phyloP scores from a whole-genome alignment of 805 yeast genomes.

The Starmera amethionina region DNA sequence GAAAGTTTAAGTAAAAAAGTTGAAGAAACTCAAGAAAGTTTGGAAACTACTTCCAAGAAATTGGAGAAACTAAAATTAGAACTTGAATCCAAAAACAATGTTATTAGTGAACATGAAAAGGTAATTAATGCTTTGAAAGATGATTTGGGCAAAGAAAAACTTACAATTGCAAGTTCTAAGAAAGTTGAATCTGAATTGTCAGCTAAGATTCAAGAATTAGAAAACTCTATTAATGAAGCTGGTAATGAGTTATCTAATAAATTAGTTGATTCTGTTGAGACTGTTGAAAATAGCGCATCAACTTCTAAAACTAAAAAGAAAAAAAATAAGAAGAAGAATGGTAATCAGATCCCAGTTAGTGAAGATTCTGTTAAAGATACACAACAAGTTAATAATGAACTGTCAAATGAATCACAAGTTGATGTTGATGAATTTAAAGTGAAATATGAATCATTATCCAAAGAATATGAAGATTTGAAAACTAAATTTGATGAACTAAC shows the following conservation, averaged over 20 bases:
- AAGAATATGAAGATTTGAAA: slow-evolving; percentile 3
- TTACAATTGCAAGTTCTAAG: no score
- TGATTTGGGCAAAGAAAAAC: no score
- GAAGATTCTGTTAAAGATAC: slow-evolving; percentile 15
- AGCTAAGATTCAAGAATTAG: slow-evolving; percentile 9
- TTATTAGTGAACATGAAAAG: neutral
- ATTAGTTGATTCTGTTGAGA: slow-evolving; percentile 1
- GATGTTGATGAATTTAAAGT: slow-evolving; percentile 2
- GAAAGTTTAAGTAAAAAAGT: neutral
- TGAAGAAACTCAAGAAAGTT: slow-evolving; percentile 3
- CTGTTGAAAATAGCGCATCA: neutral
- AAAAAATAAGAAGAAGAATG: slow-evolving; percentile 2
- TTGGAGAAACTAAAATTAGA: neutral
- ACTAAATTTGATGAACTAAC: slow-evolving; percentile 2
- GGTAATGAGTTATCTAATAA: neutral
- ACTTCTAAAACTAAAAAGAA: slow-evolving; percentile 10
- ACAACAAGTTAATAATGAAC: slow-evolving; percentile 8
- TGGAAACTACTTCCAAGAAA: slow-evolving; percentile 1
- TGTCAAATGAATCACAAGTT: neutral
- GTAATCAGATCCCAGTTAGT: slow-evolving; percentile 1
- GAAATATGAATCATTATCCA: slow-evolving; percentile 3
- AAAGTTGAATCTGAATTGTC: slow-evolving; percentile 6
- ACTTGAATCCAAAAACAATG: neutral
- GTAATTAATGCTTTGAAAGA: neutral
- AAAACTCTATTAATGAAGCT: slow-evolving; percentile 7